phyloP scores from a whole-genome alignment of 2,329 filamentous ascomycete genomes.

The Colletotrichum nymphaeae region DNA sequence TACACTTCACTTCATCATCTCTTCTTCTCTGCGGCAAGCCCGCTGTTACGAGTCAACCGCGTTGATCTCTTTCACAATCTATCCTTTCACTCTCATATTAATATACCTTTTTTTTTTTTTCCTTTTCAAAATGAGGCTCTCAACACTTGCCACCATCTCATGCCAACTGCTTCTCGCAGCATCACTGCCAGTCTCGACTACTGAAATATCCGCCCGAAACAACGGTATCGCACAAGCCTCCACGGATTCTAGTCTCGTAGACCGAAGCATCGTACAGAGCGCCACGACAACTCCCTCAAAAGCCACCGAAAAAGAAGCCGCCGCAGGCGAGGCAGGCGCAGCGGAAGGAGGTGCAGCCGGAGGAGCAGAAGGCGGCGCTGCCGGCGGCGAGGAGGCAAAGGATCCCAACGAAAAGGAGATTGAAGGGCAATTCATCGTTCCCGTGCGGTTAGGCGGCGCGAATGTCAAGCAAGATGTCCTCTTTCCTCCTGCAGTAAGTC shows the following conservation, averaged over 20 bases:
- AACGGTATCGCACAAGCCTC: not conserved
- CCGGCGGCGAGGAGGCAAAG: conserved; percentile 26
- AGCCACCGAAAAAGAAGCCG: not conserved
- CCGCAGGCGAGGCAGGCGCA: not conserved
- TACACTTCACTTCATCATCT: not conserved
- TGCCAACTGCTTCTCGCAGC: not conserved
- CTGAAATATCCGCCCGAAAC: not conserved
- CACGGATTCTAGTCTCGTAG: not conserved
- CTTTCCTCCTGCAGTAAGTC: conserved; percentile 48
- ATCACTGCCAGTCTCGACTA: conserved; percentile 3
- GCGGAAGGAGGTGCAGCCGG: not conserved
- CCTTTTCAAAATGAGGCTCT: conserved; percentile 12
- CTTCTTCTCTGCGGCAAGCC: not conserved
- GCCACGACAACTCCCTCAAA: not conserved
- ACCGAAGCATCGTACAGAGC: not conserved
- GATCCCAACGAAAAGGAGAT: conserved; percentile 44
- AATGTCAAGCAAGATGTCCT: conserved; percentile 46
- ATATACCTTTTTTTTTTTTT: not conserved
- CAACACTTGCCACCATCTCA: not conserved
- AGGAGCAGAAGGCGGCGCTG: conserved; percentile 9
- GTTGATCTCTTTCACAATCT: not conserved
- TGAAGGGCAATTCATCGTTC: conserved; percentile 43
- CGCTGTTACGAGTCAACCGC: not conserved
- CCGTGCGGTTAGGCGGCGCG: conserved; percentile 45
- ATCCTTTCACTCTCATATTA: not conserved